Evolutionary conservation across 306 rosid species (phyloP), one percentile per base, ranked within the genome.

Genomic region (Oxytropis ochrocephala): DNA sequence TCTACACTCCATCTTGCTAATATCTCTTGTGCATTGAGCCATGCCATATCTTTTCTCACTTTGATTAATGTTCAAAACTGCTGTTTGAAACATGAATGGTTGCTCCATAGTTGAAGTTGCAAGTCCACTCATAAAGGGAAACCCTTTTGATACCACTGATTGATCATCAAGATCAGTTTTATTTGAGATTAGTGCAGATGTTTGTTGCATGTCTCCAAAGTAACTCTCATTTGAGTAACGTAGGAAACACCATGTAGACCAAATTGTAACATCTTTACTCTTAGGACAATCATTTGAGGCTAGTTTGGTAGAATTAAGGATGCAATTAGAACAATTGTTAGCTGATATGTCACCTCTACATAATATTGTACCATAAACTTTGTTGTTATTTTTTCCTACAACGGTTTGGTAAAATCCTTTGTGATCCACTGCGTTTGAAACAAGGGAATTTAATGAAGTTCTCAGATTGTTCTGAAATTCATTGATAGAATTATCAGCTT

Each of bases 11-110:
- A 12, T 5, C 61, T 61, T 66, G 18, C 19, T 41, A 71, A 85
- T 85, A 69, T 88, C 94, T 27, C 88, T 77, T 5, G 78, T 83
- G 75, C 94, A 88, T 71, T 85, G 87, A 74, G 79, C 88, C 94
- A 85, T 79, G 7, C 85, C 94, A 68, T 83, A 85, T 71, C 94
- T 74, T 81, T 62, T 83, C 80, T 56, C 80, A 75, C 76, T 76
- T 44, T 79, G 29, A 30, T 77, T 87, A 1, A 49, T 65, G 19
- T 79, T 73, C 76, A 79, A 11, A 0, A 76, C 73, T 24, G 27
- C 75, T 49, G 71, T 81, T 27, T 68, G 67, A 67, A 81, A 79
- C 86, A 79, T 64, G 72, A 64, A 72, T 5, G 62, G 33, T 64
- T 79, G 59, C n/a, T 76, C 73, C 30, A 80, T 67, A 16, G 79